Conservation (phyloP, 2,329 filamentous ascomycete genomes). For the Cytospora mali region DNA sequence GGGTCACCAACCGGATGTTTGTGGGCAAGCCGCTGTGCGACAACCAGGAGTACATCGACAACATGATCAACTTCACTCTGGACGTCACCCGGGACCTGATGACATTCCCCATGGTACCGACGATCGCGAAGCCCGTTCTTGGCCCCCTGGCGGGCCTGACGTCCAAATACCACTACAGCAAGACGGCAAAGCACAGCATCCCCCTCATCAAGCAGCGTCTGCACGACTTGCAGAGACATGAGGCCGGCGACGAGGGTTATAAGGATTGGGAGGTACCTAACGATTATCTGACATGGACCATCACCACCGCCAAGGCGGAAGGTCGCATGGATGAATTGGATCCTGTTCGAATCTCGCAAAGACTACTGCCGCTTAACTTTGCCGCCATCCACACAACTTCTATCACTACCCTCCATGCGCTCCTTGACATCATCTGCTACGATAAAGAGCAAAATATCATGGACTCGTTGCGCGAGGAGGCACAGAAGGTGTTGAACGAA, state of each 20-base stretch:
- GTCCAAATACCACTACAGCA: slow-evolving; percentile 51
- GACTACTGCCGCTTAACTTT: slow-evolving; percentile 59
- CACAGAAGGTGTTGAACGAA: slow-evolving; percentile 38
- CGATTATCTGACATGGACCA: slow-evolving; percentile 61
- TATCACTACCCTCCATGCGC: slow-evolving; percentile 50
- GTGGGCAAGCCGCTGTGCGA: slow-evolving; percentile 44
- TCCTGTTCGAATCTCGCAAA: slow-evolving; percentile 51
- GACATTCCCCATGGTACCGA: slow-evolving; percentile 50
- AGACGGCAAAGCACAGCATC: slow-evolving; percentile 44
- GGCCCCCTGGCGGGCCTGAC: slow-evolving; percentile 48
- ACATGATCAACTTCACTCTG: slow-evolving; percentile 53
- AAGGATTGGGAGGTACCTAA: slow-evolving; percentile 50
- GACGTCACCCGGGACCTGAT: slow-evolving; percentile 50
- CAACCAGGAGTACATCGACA: slow-evolving; percentile 49
- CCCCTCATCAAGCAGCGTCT: slow-evolving; percentile 55
- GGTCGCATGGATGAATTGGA: slow-evolving; percentile 46
- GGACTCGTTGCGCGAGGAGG: slow-evolving; percentile 48
- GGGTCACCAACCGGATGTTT: slow-evolving; percentile 48
- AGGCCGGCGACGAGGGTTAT: slow-evolving; percentile 43
- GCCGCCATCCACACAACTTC: slow-evolving; percentile 62
- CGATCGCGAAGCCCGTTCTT: slow-evolving; percentile 52
- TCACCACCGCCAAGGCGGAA: slow-evolving; percentile 53
- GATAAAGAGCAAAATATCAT: slow-evolving; percentile 40
- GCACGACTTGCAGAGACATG: slow-evolving; percentile 47
- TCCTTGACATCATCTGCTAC: slow-evolving; percentile 51